Evolutionary conservation across 179 eudicot genomes (phyloP).

Genomic region (Actinidia chinensis): DNA sequence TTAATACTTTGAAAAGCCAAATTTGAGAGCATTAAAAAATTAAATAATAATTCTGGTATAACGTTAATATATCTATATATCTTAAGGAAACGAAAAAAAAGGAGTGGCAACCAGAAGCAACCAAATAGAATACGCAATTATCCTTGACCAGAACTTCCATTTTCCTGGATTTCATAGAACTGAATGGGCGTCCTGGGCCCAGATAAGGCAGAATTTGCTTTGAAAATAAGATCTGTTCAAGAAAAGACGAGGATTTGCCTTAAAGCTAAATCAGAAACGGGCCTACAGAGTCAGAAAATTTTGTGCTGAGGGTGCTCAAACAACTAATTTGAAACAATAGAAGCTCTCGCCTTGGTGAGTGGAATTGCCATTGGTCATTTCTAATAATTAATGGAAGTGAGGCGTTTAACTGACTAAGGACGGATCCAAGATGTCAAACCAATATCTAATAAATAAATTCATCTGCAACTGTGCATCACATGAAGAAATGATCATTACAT

Average conservation of each 20-base stretch:
- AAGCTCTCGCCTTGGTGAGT: background rate
- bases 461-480: too few relatives aligned
- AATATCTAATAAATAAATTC: too few relatives aligned
- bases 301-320: background rate
- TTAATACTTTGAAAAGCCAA: too few relatives aligned
- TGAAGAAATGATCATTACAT: too few relatives aligned
- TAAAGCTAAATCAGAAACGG: background rate
- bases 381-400: too few relatives aligned
- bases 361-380: background rate
- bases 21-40: too few relatives aligned
- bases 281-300: background rate
- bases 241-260: background rate
- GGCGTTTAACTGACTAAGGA: too few relatives aligned
- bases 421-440: too few relatives aligned
- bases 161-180: background rate
- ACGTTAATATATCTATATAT: too few relatives aligned
- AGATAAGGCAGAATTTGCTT: background rate
- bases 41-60: too few relatives aligned
- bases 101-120: constrained; percentile 5
- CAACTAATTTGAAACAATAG: background rate
- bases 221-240: constrained; percentile 14
- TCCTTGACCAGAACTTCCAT: constrained; percentile 1
- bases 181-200: background rate
- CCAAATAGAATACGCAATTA: background rate
- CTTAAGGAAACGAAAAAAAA: too few relatives aligned